Percentiles rank a stretch among this genome's conserved stretches.
Conservation (phyloP, 2,329 filamentous ascomycete species). For the Sphaerostilbella broomeana region DNA sequence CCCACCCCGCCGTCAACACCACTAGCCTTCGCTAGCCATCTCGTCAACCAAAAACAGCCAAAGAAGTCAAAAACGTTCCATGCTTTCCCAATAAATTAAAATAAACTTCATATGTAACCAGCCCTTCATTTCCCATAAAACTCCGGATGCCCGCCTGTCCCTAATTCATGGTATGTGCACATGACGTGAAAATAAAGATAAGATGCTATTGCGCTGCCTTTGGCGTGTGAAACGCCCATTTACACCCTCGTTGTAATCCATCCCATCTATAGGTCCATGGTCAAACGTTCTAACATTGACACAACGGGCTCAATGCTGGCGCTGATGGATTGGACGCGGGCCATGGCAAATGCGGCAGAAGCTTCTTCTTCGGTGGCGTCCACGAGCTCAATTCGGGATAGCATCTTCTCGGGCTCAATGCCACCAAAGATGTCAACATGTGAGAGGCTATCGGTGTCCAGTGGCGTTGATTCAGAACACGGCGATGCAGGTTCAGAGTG, state of each 20-base stretch:
- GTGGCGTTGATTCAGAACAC: conserved; percentile 27
- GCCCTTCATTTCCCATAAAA: conserved; percentile 7
- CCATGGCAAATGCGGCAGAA: conserved; percentile 38
- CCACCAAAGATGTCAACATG: conserved; percentile 43
- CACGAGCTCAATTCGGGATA: conserved; percentile 58
- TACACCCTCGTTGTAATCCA: no score
- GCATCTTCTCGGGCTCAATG: conserved; percentile 57
- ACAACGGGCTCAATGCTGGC: conserved; percentile 30
- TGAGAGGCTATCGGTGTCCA: conserved; percentile 37
- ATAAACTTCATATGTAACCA: conserved; percentile 2
- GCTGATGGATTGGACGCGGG: conserved; percentile 44
- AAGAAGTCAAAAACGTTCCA: no score
- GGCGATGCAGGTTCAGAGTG: conserved; percentile 34
- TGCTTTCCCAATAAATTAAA: no score
- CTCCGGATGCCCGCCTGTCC: conserved; percentile 7
- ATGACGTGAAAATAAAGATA: conserved; percentile 2
- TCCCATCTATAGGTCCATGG: conserved; percentile 30
- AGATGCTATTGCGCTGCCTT: background rate
- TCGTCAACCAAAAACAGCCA: no score
- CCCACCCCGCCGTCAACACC: background rate
- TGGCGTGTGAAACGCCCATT: background rate
- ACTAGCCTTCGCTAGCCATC: no score
- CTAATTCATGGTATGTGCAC: conserved; percentile 8
- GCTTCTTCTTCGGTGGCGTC: conserved; percentile 47
- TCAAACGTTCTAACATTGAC: conserved; percentile 33